A percentile compares a stretch with the other conserved stretches of the same genome.
phyloP scores from a whole-genome alignment of 2,329 filamentous ascomycete species.

The Fusarium xyrophilum region DNA sequence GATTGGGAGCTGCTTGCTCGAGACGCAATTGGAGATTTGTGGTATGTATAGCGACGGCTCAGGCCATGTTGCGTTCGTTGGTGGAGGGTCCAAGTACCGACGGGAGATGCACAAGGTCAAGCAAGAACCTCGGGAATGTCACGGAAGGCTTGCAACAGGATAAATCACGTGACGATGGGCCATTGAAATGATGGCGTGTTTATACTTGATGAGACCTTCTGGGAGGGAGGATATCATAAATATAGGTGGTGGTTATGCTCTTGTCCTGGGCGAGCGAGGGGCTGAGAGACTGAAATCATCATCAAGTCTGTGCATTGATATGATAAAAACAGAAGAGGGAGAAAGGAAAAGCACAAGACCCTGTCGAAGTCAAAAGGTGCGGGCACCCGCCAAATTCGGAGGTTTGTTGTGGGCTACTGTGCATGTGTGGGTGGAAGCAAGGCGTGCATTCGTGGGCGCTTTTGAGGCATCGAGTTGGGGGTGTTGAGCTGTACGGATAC shows the following conservation, averaged over 20 bases:
- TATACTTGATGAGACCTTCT: background rate
- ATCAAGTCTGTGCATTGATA: slow-evolving; percentile 31
- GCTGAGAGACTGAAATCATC: slow-evolving; percentile 23
- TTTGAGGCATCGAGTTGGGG: background rate
- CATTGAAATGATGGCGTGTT: background rate
- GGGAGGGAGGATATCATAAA: background rate
- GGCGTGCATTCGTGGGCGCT: slow-evolving; percentile 17
- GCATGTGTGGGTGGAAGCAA: slow-evolving; percentile 14
- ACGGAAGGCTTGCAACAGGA: slow-evolving; percentile 25
- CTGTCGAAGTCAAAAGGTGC: slow-evolving; percentile 32
- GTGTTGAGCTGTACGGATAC: background rate
- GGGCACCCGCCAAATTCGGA: slow-evolving; percentile 32
- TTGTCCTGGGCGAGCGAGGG: background rate
- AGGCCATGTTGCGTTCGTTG: slow-evolving; percentile 12
- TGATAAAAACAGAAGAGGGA: slow-evolving; percentile 12
- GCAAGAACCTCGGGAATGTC: slow-evolving; percentile 40
- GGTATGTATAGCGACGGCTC: slow-evolving; percentile 8
- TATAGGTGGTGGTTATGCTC: background rate
- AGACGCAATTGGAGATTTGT: slow-evolving; percentile 9
- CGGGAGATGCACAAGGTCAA: slow-evolving; percentile 38
- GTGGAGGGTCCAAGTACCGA: slow-evolving; percentile 37
- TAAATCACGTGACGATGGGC: slow-evolving; percentile 18
- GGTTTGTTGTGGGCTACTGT: slow-evolving; percentile 25
- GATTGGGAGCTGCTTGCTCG: background rate
- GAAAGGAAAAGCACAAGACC: slow-evolving; percentile 8